Evolutionary conservation across 371 early-diverging fungal species (phyloP), one percentile per base, ranked within the genome.

Genomic region (Mortierella sp.): DNA sequence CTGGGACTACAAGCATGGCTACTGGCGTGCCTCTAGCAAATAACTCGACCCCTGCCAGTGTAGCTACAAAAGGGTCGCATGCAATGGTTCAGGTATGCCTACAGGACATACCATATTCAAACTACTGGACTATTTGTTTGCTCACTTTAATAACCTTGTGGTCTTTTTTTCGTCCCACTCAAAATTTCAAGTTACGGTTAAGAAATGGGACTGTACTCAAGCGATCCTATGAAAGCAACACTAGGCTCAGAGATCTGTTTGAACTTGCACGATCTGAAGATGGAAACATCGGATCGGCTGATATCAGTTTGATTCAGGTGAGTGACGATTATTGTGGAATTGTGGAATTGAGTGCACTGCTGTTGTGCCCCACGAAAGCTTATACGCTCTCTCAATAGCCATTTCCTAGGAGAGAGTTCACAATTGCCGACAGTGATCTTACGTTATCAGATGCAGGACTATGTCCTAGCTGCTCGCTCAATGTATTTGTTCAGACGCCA

Each of bases 391-490:
- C 37, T 39, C 20, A 6, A 45, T n/a, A 81, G 83, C 76, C 83
- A 5, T 81, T 75, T 54, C 83, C 83, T 60, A 71, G 76, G 28
- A 59, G 68, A 62, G 83, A 81, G 39, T 81, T 73, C 49, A 75
- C 70, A 0, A 40, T 62, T 3, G 57, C 47, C 3, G 83, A 81
- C 14, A 63, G 70, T 12, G 37, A 40, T 24, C 73, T 72, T 16
- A 73, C 76, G 9, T 26, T 81, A 54, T 35, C 35, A 2, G 76
- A 65, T 6, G 76, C 70, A 0, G 73, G 70, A 11, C 54, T 81
- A 8, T 73, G 73, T 24, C 83, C 83, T 1, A 81, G 83, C 49
- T 81, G 83, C 45, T 81, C 83, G 14, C 62, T 81, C 47, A 81
- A 75, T 52, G 83, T 81, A 16, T 68, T 70, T 55, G 70, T 81